Evolutionary conservation across 345 rosid species (phyloP), one percentile per base, ranked within the genome.

Genomic region (Sisymbrium altissimum): DNA sequence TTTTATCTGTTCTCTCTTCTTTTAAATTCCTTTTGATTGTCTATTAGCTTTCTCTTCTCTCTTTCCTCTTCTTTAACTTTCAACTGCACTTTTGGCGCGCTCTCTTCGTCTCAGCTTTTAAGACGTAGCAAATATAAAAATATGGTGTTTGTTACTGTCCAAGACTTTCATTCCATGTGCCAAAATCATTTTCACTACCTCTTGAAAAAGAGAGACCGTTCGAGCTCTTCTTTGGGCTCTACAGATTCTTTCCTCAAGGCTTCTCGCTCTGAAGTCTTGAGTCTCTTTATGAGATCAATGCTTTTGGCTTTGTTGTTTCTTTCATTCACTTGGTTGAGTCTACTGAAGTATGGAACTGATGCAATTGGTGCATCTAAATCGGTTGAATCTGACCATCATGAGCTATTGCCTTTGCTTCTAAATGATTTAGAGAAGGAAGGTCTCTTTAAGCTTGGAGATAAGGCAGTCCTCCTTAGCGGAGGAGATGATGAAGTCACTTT

Each of bases 381-480:
- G 38, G 69, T 65, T 13, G 82, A 19, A 6, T 48, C 65, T 9
- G 48, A 46, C 41, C 70, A 73, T 58, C 36, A 71, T 12, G 76
- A 74, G 13, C 4, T 38, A 33, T 59, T 84, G 25, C 78, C 88
- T n/a, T 65, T 66, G 52, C 74, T 92, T 46, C 82, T 84, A 21
- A 79, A 27, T 3, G 91, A 88, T 74, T 72, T 87, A 48, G 80
- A 77, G 49, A 89, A 82, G 33, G 88, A 89, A 84, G 89, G 92
- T 63, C 77, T 89, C 5, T 33, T 81, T 12, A 82, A 64, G 71
- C 3, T 30, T 0, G 84, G 88, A 10, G 77, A 81, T n/a, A 85
- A 72, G 67, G 83, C 82, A 21, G 70, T 86, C 29, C 64, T 92
- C 43, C 19, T 87, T 0, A 72, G 78, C 23, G 70, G 78, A 49